Percentiles rank a stretch among this genome's conserved stretches.
phyloP scores from a whole-genome alignment of 805 yeast species.

The Citeromyces nyonsensis region DNA sequence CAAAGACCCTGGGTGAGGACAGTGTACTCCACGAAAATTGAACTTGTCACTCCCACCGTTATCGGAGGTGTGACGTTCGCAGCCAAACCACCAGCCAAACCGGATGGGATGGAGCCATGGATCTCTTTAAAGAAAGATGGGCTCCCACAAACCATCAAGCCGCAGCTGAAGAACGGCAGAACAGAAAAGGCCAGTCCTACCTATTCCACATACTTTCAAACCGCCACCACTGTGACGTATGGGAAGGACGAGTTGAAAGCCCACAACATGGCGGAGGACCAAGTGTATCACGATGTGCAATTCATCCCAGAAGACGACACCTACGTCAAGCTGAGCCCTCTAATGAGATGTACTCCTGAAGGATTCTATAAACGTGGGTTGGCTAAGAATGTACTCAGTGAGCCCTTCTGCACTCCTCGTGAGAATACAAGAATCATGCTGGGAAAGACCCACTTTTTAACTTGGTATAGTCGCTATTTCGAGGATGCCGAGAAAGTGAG shows the following conservation, averaged over 20 bases:
- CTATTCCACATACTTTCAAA: slow-evolving; percentile 64
- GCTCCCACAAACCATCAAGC: slow-evolving; percentile 62
- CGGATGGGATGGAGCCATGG: slow-evolving; percentile 71
- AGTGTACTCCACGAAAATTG: slow-evolving; percentile 34
- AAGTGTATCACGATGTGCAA: slow-evolving; percentile 36
- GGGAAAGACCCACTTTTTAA: slow-evolving; percentile 55
- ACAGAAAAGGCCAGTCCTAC: slow-evolving; percentile 55
- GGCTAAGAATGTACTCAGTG: slow-evolving; percentile 38
- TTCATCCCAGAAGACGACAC: slow-evolving; percentile 57
- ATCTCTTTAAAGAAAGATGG: slow-evolving; percentile 65
- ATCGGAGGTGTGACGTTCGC: slow-evolving; percentile 49
- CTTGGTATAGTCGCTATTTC: slow-evolving; percentile 70
- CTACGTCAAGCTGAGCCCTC: slow-evolving; percentile 57
- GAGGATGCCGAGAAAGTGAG: slow-evolving; percentile 44
- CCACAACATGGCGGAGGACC: slow-evolving; percentile 54
- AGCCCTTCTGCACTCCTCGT: slow-evolving; percentile 77
- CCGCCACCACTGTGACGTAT: slow-evolving; percentile 41
- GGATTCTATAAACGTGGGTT: slow-evolving; percentile 49
- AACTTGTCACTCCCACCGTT: slow-evolving; percentile 49
- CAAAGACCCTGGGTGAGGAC: slow-evolving; percentile 67
- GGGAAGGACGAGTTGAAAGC: slow-evolving; percentile 53
- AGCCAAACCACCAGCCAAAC: slow-evolving; percentile 51
- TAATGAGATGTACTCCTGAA: slow-evolving; percentile 78
- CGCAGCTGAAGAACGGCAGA: slow-evolving; percentile 59
- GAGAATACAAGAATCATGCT: slow-evolving; percentile 41